Base-by-base conservation (phyloP, 164 flowering plant genomes). In the Liriodendron chinense region DNA sequence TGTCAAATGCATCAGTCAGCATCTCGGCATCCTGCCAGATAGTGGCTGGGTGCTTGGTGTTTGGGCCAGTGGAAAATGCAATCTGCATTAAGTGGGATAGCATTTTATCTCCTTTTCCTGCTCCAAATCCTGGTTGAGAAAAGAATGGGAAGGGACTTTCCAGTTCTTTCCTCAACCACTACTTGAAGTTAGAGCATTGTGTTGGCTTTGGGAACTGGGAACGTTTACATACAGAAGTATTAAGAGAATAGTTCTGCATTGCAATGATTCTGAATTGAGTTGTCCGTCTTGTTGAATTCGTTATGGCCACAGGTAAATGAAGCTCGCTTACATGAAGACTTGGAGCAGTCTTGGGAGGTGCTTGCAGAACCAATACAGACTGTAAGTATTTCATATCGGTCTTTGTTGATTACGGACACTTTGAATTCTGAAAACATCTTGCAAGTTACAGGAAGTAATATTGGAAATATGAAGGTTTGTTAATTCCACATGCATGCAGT, bases 341-440 rank as follows among this genome's bases (percentile, higher is more conserved):
- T 96, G 91, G 81, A 94, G 79, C 82, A 89, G 7, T 78, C 88
- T 14, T 96, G 98, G 98, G 99, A 96, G 81, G 96, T 96, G 71
- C 97, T 96, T 79, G 99, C 99, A 69, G 98, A 96, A 84, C 97
- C 99, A 78, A 92, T 96, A 82, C 99, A 94, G 76, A 96, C 98
- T 18, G 99, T 94, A 89, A 68, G 92, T 43, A 76, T 61, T 77
- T 64, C 20, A 69, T 1, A 74, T 65, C 72, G 26, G 18, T 22
- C 23, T 62, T 57, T 0, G 67, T 43, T 67, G 24, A 1, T 3
- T 10, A 8, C 24, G 2, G 3, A 63, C 23, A 22, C 24, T 67
- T 34, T 26, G 67, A 67, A 26, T 28, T 67, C 47, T 67, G 28
- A 26, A 66, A 24, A 28, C 28, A 28, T 26, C 69, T 67, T 14